Percentiles rank a stretch among this genome's conserved stretches.
phyloP scores from a whole-genome alignment of 805 yeast genomes.

The Hanseniaspora clermontiae region DNA sequence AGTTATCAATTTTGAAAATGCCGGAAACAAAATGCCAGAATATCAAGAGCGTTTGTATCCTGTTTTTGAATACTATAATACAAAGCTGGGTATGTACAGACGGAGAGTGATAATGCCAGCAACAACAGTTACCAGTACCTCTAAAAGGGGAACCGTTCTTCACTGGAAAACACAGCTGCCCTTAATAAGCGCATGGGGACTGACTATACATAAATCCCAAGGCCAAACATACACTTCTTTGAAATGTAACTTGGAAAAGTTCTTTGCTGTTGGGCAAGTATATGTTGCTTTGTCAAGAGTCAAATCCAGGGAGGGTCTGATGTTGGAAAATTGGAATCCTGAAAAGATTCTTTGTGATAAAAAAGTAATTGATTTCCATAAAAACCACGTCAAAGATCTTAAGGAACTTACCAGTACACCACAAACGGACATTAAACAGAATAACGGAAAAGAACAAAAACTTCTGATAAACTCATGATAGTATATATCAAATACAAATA shows the following conservation, averaged over 20 bases:
- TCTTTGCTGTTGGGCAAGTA: conserved; percentile 88
- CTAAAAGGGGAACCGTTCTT: conserved; percentile 46
- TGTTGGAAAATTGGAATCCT: conserved; percentile 59
- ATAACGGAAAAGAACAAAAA: too few relatives aligned
- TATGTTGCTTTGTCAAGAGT: conserved; percentile 94
- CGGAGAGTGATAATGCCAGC: conserved; percentile 38
- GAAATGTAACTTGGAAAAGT: conserved; percentile 58
- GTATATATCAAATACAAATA: too few relatives aligned
- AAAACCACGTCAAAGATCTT: conserved; percentile 17
- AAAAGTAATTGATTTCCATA: conserved; percentile 60
- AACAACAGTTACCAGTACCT: conserved; percentile 63
- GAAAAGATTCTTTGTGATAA: conserved; percentile 55
- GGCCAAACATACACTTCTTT: conserved; percentile 77
- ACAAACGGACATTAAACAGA: too few relatives aligned
- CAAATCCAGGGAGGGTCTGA: conserved; percentile 66
- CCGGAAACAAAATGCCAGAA: not conserved
- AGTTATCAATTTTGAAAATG: not conserved
- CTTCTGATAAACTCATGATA: not conserved
- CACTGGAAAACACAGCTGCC: conserved; percentile 76
- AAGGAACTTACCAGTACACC: too few relatives aligned
- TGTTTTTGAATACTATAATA: not conserved
- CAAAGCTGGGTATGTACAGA: not conserved
- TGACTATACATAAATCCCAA: conserved; percentile 90
- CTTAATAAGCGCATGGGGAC: conserved; percentile 86
- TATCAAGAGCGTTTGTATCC: not conserved